These are phyloP conservation scores for Pachysolen tannophilus DNA, from an alignment of 805 yeast genomes.

Conservation along the genomic window DNA sequence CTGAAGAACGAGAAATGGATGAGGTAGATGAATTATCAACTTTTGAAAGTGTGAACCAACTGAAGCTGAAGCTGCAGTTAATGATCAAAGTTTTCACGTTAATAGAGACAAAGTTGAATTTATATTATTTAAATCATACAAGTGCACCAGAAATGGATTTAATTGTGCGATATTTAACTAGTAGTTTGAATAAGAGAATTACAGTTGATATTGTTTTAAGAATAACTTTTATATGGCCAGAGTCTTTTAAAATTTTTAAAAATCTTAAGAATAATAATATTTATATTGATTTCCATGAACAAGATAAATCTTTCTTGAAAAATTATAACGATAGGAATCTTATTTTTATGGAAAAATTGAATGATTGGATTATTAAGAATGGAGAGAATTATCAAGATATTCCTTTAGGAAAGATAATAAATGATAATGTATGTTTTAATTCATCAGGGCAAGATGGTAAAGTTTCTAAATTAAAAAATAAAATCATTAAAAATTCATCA, in stretches of 20 bases:
- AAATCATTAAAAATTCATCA: slow-evolving; percentile 23
- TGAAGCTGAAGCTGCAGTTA: too few species aligned
- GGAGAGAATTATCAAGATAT: slow-evolving; percentile 1
- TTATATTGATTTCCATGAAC: neutral
- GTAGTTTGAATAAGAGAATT: too few species aligned
- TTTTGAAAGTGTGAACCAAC: too few species aligned
- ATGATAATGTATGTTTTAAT: slow-evolving; percentile 1
- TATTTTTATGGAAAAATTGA: neutral
- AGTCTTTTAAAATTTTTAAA: slow-evolving; percentile 2
- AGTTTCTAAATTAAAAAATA: neutral
- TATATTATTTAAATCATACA: slow-evolving; percentile 6
- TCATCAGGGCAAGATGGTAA: slow-evolving; percentile 1
- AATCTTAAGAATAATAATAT: slow-evolving; percentile 4
- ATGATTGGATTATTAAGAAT: neutral
- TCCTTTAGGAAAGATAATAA: slow-evolving; percentile 2
- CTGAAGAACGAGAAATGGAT: too few species aligned
- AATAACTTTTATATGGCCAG: slow-evolving; percentile 5
- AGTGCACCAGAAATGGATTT: slow-evolving; percentile 5
- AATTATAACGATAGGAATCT: neutral
- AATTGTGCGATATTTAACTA: too few species aligned
- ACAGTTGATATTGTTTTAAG: too few species aligned
- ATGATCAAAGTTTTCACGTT: slow-evolving; percentile 1
- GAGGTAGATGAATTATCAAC: too few species aligned
- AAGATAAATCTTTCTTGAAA: neutral
- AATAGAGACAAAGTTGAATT: slow-evolving; percentile 2